Base-by-base conservation (phyloP, 78 protist species). In the Bigelowiella natans region DNA sequence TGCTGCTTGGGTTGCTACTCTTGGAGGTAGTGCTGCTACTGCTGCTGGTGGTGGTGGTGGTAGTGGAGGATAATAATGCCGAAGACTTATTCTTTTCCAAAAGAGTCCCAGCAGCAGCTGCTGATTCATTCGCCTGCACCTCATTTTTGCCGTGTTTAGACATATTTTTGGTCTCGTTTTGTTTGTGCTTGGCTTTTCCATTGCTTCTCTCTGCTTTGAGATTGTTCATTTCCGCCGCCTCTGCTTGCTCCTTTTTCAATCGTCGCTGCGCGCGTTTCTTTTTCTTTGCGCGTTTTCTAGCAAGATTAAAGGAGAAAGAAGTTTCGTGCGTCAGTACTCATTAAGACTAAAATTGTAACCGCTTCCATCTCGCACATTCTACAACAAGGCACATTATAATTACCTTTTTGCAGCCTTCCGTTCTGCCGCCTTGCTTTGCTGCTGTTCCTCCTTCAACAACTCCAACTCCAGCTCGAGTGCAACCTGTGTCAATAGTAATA, bases 391-490 rank as follows among this genome's bases (percentile, higher is more conserved):
- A n/a, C n/a, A n/a, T n/a, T n/a, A n/a, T n/a, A n/a, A n/a, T n/a
- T n/a, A n/a, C n/a, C n/a, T n/a, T n/a, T n/a, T n/a, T n/a, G n/a
- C n/a, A n/a, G 11, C 86, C 86, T 83, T 83, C 11, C 31, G 28
- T 28, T 83, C 86, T 18, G 86, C 86, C 38, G 86, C 86, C 31
- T 28, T 7, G 38, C 3, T 83, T 28, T 83, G 86, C 11, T 83
- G 86, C 11, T 83, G 38, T 28, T 83, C 86, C 11, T 83, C 86
- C 31, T 83, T 7, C 86, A 83, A 28, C 86, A 83, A 83, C 86
- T 83, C 86, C 86, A 83, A 34, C 86, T 83, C 86, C 2, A 83
- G 29, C 86, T 83, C 86, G 39, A 83, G 86, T 18, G 86, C 86
- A 7, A 83, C 86, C 86, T 83, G 86, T 2, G 11, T 3, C 11